These are phyloP conservation scores for Guadua angustifolia DNA, from an alignment of 176 grass and related monocot genomes.

Conservation along the genomic window DNA sequence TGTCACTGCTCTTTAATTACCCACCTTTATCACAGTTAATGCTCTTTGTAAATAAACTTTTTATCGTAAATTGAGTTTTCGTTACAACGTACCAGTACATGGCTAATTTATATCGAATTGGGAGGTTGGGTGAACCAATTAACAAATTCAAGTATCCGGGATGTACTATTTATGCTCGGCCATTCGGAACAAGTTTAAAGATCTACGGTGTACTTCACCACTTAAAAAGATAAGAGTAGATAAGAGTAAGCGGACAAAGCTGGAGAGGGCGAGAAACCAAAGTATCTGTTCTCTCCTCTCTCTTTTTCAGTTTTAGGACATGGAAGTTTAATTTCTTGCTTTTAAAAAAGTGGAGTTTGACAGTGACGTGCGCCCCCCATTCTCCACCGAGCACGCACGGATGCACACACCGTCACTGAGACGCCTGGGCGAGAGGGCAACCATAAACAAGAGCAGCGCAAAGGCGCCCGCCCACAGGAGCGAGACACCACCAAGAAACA, in stretches of 20 bases:
- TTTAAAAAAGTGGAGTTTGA: not conserved
- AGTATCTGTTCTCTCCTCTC: not conserved
- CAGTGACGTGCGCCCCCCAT: constrained; percentile 26
- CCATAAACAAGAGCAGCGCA: constrained; percentile 25
- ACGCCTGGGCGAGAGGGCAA: constrained; percentile 1
- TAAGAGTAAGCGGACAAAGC: not conserved
- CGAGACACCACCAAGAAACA: not conserved
- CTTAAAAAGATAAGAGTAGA: not conserved
- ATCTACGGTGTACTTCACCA: too few species aligned
- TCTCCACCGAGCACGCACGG: not conserved
- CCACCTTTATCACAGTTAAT: too few species aligned
- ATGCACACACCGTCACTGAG: not conserved
- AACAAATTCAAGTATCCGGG: not conserved
- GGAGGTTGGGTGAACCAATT: too few species aligned
- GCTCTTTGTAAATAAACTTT: too few species aligned
- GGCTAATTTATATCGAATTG: too few species aligned
- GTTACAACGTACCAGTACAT: too few species aligned
- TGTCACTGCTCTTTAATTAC: too few species aligned
- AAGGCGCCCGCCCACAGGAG: not conserved
- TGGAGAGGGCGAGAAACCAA: not conserved
- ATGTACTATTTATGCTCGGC: too few species aligned
- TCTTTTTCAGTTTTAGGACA: not conserved
- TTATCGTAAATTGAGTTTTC: too few species aligned
- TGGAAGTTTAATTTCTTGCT: not conserved
- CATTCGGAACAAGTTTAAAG: too few species aligned